Base-by-base conservation (phyloP, 805 yeast genomes). In the Starmerella vitae region DNA sequence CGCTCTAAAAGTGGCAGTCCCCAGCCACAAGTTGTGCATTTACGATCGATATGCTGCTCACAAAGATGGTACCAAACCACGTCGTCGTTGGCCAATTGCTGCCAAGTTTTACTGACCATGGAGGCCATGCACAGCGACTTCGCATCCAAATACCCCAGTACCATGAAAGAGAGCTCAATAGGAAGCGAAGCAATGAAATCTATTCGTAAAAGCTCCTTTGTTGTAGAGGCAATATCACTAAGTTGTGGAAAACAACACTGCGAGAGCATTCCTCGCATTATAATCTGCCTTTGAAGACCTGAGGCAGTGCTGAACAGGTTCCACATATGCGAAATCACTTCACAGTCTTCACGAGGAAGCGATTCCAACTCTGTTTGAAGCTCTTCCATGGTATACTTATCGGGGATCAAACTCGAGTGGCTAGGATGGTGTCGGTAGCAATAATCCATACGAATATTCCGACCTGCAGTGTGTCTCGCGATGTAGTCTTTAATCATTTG, bases 1-100 rank as follows among this genome's bases (percentile, higher is more conserved):
- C 85, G 83, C 53, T 85, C 94, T 74, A 91, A 72, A 43, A 91
- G 63, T 3, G 98, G 98, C 47, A 91, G 67, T 4, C 98, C 98
- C 98, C 98, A 91, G 13, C 98, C 98, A 63, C 98, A 91, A 55
- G 83, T 83, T 29, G 95, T 94, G 63, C 98, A 91, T 59, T 91
- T 91, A 44, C 93, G 70, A 61, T 91, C 98, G 39, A 91, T 91
- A 59, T 91, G 98, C 61, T 91, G 98, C 57, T 85, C 94, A 56
- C 98, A 91, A 85, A 91, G 78, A 49, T 88, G 86, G 57, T 88
- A 91, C 98, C 98, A 91, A 3, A 91, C 96, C 36, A 93, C 64
- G 55, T 91, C 97, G 56, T 88, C 96, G 59, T 91, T 95, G 1
- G 98, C 97, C 42, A 91, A 64, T 41, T 65, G 64, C 56, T 82